Base-by-base conservation (phyloP, 2,329 filamentous ascomycete species). In the Cadophora sp. region DNA sequence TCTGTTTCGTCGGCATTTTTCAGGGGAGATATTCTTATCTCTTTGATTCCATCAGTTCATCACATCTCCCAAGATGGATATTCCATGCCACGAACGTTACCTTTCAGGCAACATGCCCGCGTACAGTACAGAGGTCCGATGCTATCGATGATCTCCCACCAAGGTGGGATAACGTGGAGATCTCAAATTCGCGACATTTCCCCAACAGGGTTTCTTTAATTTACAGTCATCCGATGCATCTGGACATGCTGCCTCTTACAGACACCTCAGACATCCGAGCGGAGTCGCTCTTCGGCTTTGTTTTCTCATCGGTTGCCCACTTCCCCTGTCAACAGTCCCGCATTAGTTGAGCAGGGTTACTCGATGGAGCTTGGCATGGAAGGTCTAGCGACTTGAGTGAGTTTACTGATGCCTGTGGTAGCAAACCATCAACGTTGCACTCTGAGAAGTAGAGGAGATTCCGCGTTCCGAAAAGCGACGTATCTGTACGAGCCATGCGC, bases 31-130 rank as follows among this genome's bases (percentile, higher is more conserved):
- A 55, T 37, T 37, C 31, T 58, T 37, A 58, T 37, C 55, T 37
- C 55, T 37, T 37, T 19, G 31, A 34, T 19, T 43, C 14, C 40
- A 16, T 43, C 40, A 14, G 12, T 14, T 19, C 40, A 43, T 4
- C 2, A 16, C 6, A 43, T 43, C 40, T 43, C 40, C 40, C 40
- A 43, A 43, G 40, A 14, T 43, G 40, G 40, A 11, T 43, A 6
- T 58, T 31, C 55, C 53, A 31, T 34, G 27, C 16, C n/a, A 43
- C 31, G 4, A 37, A 48, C 8, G 24, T 61, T 24, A n/a, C 24
- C 19, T 58, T 61, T 61, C 58, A 61, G 56, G 56, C 31, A 60
- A 26, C 56, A 43, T 60, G 56, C 31, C 56, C 56, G 56, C 56
- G 19, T 8, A 22, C 14, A 5, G 31, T 34, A 34, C 40, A 48